Base-by-base conservation (phyloP, 176 grass and related monocot species). In the Aegilops sharonensis region DNA sequence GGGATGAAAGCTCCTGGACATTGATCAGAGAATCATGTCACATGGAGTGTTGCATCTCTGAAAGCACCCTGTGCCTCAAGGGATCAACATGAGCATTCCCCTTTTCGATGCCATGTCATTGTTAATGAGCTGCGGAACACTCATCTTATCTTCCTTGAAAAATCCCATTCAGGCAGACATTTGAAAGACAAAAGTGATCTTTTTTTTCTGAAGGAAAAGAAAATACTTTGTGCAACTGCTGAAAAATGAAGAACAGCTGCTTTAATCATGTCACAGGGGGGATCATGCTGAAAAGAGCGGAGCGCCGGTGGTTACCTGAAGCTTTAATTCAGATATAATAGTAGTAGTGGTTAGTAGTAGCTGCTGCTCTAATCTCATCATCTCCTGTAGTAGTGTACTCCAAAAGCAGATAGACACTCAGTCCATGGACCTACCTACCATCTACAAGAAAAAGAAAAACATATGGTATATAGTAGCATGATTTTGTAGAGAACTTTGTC, bases 91-190 rank as follows among this genome's bases (percentile, higher is more conserved):
- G 48, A 68, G 47, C 52, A 29, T 67, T 88, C 63, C 64, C 80
- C 56, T 59, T 83, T 78, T 71, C 21, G 34, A 84, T 69, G 65
- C 56, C 66, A 54, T 77, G 32, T 54, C 54, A 71, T 50, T 86
- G 84, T 86, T 86, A 72, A 47, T 79, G 17, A 36, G 25, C 42
- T 61, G 77, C 75, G 72, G 65, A 62, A 89, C 65, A 62, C 54
- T 12, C 56, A 64, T 30, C 81, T n/a, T 54, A 84, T 79, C 81
- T 84, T 79, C 67, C 21, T 78, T 59, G 56, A 29, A 83, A 78
- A 83, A 83, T 27, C 47, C 50, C 36, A 78, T 71, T 50, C 32
- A 81, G 69, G 59, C 68, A 76, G 27, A 27, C 76, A 75, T 12
- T 25, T 59, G 18, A 75, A 54, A 67, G 30, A 65, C 63, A 64